These are phyloP conservation scores for Annulohypoxylon moriforme DNA, from an alignment of 495 filamentous ascomycete species.

Conservation along the genomic window DNA sequence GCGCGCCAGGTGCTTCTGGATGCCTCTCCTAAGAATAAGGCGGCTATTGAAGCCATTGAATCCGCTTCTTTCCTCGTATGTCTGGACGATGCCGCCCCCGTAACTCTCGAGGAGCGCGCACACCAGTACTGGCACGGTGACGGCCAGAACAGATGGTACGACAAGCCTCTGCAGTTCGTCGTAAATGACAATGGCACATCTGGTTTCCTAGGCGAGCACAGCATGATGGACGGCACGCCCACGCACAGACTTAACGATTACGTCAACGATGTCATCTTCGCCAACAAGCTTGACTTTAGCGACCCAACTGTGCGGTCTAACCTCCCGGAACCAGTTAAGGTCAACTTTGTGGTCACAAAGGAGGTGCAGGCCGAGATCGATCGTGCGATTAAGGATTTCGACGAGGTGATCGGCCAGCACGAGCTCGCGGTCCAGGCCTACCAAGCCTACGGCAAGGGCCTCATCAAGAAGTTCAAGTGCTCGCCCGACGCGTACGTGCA, in stretches of 20 bases:
- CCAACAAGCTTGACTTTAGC: constrained; percentile 89
- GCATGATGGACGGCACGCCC: constrained; percentile 99
- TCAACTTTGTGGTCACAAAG: constrained; percentile 81
- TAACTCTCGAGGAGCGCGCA: constrained; percentile 95
- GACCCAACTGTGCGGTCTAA: constrained; percentile 79
- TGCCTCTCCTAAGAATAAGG: constrained; percentile 79
- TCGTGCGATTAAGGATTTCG: constrained; percentile 79
- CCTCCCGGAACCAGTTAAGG: constrained; percentile 79
- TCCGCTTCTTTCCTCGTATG: constrained; percentile 92
- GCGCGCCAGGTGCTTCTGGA: constrained; percentile 80
- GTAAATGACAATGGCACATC: constrained; percentile 98
- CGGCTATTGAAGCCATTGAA: constrained; percentile 83
- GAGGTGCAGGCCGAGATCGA: constrained; percentile 79
- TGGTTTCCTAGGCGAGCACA: constrained; percentile 98
- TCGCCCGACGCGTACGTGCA: constrained; percentile 98
- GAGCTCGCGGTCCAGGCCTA: constrained; percentile 94
- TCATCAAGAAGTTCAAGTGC: constrained; percentile 99
- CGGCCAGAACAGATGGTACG: constrained; percentile 95
- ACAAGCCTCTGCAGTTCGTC: constrained; percentile 98
- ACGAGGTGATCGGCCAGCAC: constrained; percentile 81
- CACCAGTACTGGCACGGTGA: constrained; percentile 99
- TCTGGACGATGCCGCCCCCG: constrained; percentile 90
- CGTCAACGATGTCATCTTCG: constrained; percentile 87
- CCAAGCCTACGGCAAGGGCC: constrained; percentile 96
- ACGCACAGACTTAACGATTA: constrained; percentile 97